Conservation (phyloP, 2,329 filamentous ascomycete genomes). For the Leptographium flavum region DNA sequence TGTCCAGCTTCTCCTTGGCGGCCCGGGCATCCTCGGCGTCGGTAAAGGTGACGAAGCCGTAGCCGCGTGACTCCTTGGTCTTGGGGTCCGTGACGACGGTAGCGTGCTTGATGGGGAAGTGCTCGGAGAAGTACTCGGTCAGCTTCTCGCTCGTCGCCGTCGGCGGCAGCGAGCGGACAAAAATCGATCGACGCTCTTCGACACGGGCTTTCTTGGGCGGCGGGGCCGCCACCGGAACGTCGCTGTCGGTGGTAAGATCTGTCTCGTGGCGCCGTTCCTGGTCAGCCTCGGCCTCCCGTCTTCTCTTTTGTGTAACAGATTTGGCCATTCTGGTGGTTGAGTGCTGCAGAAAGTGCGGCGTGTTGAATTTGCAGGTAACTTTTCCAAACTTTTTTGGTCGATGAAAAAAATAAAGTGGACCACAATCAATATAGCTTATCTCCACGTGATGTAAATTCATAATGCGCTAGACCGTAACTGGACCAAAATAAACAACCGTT, state of each 20-base stretch:
- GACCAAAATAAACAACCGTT: constrained; percentile 10
- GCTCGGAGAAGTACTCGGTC: constrained; percentile 82
- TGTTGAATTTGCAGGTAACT: not conserved
- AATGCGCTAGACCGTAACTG: constrained; percentile 9
- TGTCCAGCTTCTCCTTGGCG: constrained; percentile 70
- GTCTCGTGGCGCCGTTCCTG: constrained; percentile 13
- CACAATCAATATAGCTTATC: constrained; percentile 6
- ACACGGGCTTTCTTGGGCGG: constrained; percentile 42
- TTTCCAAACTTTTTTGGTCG: not conserved
- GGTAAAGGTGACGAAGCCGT: constrained; percentile 93
- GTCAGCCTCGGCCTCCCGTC: constrained; percentile 20
- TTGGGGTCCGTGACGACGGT: constrained; percentile 77
- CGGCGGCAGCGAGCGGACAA: constrained; percentile 74
- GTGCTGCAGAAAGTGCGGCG: not conserved
- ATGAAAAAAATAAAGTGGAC: constrained; percentile 3
- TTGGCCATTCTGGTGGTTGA: constrained; percentile 13
- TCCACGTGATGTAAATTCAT: constrained; percentile 2
- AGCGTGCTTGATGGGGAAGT: constrained; percentile 90
- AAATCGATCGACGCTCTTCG: constrained; percentile 59
- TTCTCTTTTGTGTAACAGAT: constrained; percentile 19
- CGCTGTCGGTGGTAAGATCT: not conserved
- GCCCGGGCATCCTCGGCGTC: constrained; percentile 79
- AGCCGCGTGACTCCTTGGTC: constrained; percentile 80
- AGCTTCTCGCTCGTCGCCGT: constrained; percentile 68
- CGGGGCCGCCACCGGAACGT: constrained; percentile 6